Evolutionary conservation across 1,139 yeast species (phyloP), one percentile per base, ranked within the genome.

Genomic region (Diutina catenulata): DNA sequence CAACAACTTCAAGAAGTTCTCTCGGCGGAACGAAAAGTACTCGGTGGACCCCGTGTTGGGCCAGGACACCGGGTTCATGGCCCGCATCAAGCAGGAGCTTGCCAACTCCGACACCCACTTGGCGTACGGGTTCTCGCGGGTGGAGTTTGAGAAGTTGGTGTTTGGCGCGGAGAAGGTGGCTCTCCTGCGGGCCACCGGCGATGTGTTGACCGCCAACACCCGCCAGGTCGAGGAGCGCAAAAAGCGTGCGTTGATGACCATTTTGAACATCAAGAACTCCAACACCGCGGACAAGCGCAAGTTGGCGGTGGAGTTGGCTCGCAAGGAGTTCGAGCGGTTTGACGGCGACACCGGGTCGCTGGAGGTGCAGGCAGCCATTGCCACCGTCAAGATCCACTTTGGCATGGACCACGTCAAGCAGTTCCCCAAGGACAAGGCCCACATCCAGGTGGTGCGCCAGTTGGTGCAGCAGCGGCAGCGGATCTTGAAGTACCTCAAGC

Each of bases 331-430:
- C 56, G 77, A 75, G 47, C 71, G 95, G 51, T 70, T 72, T 45
- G 86, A 79, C 38, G 95, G 95, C 38, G 97, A 91, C 55, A 84
- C 96, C 0, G 96, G 94, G 1, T 83, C 95, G 1, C 77, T 95
- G 38, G 97, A 88, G 60, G 96, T 87, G 22, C 96, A 88, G 57
- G 95, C 97, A 1, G 97, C 96, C 2, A 72, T 84, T 23, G 62
- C 80, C 60, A 86, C 97, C 1, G 79, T 84, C 40, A 75, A 75
- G 50, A 84, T 91, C 47, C 86, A 81, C 46, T 79, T 74, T 48
- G 67, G 84, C 42, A 84, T 83, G 65, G 71, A 74, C 36, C 96
- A 88, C 53, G 70, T 83, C 42, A 77, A 77, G 52, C 68, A 71
- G 40, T 69, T 78, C 53, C 80, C 76, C 48, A 82, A 86, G 54